phyloP scores from a whole-genome alignment of 2,329 filamentous ascomycete species.

The Graphium sp. region DNA sequence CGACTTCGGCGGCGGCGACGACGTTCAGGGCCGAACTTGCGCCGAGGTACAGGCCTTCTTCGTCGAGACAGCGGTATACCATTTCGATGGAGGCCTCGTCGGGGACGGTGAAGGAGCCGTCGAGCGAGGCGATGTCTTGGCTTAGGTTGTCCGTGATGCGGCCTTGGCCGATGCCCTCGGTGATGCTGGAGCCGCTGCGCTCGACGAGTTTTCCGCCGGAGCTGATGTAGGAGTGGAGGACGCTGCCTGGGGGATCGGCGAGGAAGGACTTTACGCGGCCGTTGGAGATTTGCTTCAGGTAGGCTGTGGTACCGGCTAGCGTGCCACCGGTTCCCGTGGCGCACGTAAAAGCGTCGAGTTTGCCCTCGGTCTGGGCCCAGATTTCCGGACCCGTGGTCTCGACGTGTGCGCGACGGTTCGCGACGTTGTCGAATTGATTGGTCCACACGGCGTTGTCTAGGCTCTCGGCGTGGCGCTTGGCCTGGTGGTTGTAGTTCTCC shows the following conservation, averaged over 20 bases:
- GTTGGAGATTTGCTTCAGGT: slow-evolving; percentile 66
- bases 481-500: slow-evolving; percentile 96
- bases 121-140: slow-evolving; percentile 69
- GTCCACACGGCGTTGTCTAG: slow-evolving; percentile 92
- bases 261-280: slow-evolving; percentile 76
- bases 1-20: slow-evolving; percentile 85
- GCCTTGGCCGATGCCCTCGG: slow-evolving; percentile 93
- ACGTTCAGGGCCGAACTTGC: slow-evolving; percentile 92
- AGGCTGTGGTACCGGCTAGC: slow-evolving; percentile 74
- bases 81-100: slow-evolving; percentile 95
- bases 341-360: slow-evolving; percentile 87
- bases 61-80: slow-evolving; percentile 91
- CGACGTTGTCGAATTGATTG: slow-evolving; percentile 95
- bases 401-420: slow-evolving; percentile 85
- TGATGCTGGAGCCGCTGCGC: slow-evolving; percentile 73
- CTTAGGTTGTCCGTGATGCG: slow-evolving; percentile 88
- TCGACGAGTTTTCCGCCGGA: slow-evolving; percentile 75
- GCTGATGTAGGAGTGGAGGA: slow-evolving; percentile 81
- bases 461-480: slow-evolving; percentile 69
- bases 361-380: slow-evolving; percentile 78
- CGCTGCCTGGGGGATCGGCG: slow-evolving; percentile 84
- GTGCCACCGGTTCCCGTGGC: slow-evolving; percentile 88
- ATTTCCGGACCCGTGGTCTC: slow-evolving; percentile 97
- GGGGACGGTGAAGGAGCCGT: slow-evolving; percentile 68
- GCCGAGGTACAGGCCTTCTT: slow-evolving; percentile 89